Percentiles rank a stretch among this genome's conserved stretches.
phyloP scores from a whole-genome alignment of 2,329 filamentous ascomycete species.

The Aspergillus candidus region DNA sequence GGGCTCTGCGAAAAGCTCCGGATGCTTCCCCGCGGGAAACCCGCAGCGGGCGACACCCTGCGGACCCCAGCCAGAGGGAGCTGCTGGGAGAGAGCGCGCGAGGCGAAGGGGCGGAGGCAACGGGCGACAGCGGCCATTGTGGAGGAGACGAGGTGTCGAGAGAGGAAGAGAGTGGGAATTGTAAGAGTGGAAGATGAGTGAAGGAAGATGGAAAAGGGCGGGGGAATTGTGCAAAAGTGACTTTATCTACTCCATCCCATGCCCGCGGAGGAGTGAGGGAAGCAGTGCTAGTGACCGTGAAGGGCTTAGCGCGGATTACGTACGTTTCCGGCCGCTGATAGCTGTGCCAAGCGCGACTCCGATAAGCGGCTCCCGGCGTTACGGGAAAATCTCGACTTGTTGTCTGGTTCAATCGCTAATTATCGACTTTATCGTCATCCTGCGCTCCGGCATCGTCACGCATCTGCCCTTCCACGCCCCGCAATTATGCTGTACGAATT shows the following conservation, averaged over 20 bases:
- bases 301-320: too few species aligned
- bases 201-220: constrained; percentile 6
- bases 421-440: too few species aligned
- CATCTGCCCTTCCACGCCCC: too few species aligned
- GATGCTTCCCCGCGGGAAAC: constrained; percentile 38
- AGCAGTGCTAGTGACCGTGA: not conserved
- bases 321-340: constrained; percentile 24
- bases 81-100: constrained; percentile 33
- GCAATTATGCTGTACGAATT: constrained; percentile 85
- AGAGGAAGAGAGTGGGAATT: constrained; percentile 6
- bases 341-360: constrained; percentile 20
- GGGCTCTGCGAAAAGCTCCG: constrained; percentile 39
- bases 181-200: constrained; percentile 10
- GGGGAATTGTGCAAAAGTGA: not conserved
- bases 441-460: too few species aligned
- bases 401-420: not conserved
- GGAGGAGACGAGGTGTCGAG: constrained; percentile 1
- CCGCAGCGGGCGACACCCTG: constrained; percentile 28
- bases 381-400: not conserved
- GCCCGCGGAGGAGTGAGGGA: constrained; percentile 7
- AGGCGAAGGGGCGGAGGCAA: constrained; percentile 32
- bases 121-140: constrained; percentile 36
- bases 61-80: constrained; percentile 26
- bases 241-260: too few species aligned
- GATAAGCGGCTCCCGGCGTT: constrained; percentile 16